phyloP scores from a whole-genome alignment of 306 rosid species.

The Leucaena leucocephala region DNA sequence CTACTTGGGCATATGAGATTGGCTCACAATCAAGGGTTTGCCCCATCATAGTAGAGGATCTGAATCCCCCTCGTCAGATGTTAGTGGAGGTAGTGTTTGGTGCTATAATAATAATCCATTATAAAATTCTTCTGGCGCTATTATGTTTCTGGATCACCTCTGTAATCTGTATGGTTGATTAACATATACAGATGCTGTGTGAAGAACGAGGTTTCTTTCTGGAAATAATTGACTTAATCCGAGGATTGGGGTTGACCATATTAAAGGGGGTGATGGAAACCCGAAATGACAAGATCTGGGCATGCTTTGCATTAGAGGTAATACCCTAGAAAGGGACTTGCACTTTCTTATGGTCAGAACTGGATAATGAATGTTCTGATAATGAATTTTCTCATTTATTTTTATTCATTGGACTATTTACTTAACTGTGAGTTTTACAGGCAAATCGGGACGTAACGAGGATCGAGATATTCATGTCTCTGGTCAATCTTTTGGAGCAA shows the following conservation, averaged over 20 bases:
- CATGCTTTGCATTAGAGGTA: slow-evolving; percentile 94
- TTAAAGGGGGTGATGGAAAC: slow-evolving; percentile 91
- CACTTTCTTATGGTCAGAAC: not conserved
- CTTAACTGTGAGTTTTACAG: slow-evolving; percentile 43
- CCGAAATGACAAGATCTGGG: slow-evolving; percentile 86
- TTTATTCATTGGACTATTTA: slow-evolving; percentile 11
- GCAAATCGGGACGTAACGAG: slow-evolving; percentile 92
- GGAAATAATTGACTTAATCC: slow-evolving; percentile 88
- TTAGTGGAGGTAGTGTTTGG: slow-evolving; percentile 76
- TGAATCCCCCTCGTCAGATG: slow-evolving; percentile 90
- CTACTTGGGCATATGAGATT: slow-evolving; percentile 96
- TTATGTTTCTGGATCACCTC: not conserved
- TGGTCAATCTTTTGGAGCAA: slow-evolving; percentile 85
- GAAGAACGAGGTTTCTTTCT: slow-evolving; percentile 90
- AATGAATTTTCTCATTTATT: no score
- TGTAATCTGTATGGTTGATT: slow-evolving; percentile 20
- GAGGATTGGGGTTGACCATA: slow-evolving; percentile 93
- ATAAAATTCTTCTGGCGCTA: slow-evolving; percentile 15
- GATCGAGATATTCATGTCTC: slow-evolving; percentile 91
- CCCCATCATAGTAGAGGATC: slow-evolving; percentile 94
- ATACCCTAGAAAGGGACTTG: slow-evolving; percentile 18
- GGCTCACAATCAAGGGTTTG: slow-evolving; percentile 83
- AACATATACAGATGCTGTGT: slow-evolving; percentile 78
- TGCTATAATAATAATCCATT: slow-evolving; percentile 22
- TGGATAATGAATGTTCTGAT: not conserved